These are phyloP conservation scores for Fusarium secorum DNA, from an alignment of 2,329 filamentous ascomycete species.

Conservation along the genomic window DNA sequence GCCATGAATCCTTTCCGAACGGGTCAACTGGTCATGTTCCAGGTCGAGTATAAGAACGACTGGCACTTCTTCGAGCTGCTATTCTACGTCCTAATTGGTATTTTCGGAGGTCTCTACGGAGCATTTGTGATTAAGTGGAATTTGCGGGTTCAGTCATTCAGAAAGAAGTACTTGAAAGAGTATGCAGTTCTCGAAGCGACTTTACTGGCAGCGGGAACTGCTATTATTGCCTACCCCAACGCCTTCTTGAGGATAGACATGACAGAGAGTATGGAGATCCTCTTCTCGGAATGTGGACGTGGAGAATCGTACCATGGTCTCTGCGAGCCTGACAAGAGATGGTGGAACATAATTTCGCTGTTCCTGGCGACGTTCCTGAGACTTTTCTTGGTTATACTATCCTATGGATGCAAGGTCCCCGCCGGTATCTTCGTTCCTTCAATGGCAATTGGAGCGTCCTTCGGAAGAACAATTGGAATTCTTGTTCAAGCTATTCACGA, in stretches of 20 bases:
- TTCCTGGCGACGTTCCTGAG: conserved; percentile 81
- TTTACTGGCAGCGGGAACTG: conserved; percentile 81
- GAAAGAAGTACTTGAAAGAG: conserved; percentile 87
- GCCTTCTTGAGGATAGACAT: conserved; percentile 96
- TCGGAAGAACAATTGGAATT: conserved; percentile 93
- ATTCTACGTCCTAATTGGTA: conserved; percentile 89
- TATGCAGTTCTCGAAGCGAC: conserved; percentile 90
- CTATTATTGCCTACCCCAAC: conserved; percentile 95
- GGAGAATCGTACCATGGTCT: conserved; percentile 88
- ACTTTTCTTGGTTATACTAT: conserved; percentile 87
- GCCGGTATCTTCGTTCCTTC: conserved; percentile 98
- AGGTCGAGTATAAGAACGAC: conserved; percentile 91
- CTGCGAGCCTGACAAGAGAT: conserved; percentile 80
- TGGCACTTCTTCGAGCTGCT: conserved; percentile 98
- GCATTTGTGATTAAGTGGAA: conserved; percentile 99
- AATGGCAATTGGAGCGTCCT: conserved; percentile 95
- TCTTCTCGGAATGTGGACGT: conserved; percentile 93
- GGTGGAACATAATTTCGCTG: conserved; percentile 80
- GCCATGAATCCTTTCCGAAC: conserved; percentile 98
- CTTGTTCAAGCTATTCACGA: conserved; percentile 90
- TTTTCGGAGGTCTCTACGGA: conserved; percentile 94
- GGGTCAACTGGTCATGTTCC: conserved; percentile 98
- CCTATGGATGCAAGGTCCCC: conserved; percentile 97
- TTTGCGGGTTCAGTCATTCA: conserved; percentile 85
- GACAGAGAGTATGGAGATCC: conserved; percentile 99